Base-by-base conservation (phyloP, 2,329 filamentous ascomycete species). In the Rhexocercosporidium sp. region DNA sequence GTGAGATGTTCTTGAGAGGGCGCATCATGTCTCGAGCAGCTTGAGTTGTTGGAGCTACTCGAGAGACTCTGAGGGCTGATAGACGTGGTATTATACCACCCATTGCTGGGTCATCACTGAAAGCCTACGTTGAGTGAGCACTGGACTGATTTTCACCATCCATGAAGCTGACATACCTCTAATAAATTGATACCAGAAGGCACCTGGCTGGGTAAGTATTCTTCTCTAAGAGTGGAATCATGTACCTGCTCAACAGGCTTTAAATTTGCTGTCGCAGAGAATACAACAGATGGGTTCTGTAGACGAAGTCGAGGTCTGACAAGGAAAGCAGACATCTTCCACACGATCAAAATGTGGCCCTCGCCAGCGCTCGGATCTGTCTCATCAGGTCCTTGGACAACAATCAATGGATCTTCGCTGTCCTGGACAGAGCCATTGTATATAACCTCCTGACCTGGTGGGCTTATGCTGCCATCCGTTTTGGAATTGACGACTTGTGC, bases 151-250 rank as follows among this genome's bases (percentile, higher is more conserved):
- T 3, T 22, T 5, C 20, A 37, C 34, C 34, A 37, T 11, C 12
- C 8, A 11, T 11, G 31, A 31, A n/a, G 18, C 9, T 62, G 37
- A 54, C 65, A 51, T 59, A 72, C 70, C 75, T 92, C 90, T 16
- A 96, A 85, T n/a, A 95, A 82, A 77, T 95, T 96, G 69, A 92
- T 82, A 1, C 91, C 89, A 7, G 89, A 85, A 0, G 92, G 89
- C 29, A 89, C 79, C 66, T 88, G 87, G 74, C 90, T 92, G 41
- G 87, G 86, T 37, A 95, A 83, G 74, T 93, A 93, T 62, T 91
- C 89, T 66, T 86, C 83, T 11, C 82, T 80, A 25, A 78, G 70
- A 11, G 80, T 78, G 44, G 83, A 80, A 12, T 78, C 76, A 44
- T 80, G 78, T 14, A 81, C 78, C 44, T 79, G 75, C 37, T 83